phyloP scores from a whole-genome alignment of 2,329 filamentous ascomycete species.

The Venturiaceae sp. region DNA sequence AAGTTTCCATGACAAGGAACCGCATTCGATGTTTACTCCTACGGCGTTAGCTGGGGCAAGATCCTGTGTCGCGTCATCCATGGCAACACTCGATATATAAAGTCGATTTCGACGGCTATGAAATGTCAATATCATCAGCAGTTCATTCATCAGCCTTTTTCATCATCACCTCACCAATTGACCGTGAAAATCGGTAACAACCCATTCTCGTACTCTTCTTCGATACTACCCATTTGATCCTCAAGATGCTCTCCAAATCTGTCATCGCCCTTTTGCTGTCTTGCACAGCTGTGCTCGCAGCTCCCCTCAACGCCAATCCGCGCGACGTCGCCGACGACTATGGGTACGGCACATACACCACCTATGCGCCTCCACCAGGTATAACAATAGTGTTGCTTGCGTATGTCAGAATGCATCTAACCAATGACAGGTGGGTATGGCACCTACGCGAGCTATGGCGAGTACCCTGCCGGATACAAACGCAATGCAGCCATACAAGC shows the following conservation, averaged over 20 bases:
- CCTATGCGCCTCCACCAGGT: neutral
- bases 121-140: neutral
- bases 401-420: too few relatives aligned
- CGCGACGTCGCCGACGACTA: neutral
- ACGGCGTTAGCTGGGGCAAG: neutral
- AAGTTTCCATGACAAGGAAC: neutral
- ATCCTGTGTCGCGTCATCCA: neutral
- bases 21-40: neutral
- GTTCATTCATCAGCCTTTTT: neutral
- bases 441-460: neutral
- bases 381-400: neutral
- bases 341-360: neutral
- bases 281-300: neutral
- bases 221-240: neutral
- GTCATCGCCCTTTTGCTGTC: neutral
- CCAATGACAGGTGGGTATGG: neutral
- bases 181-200: neutral
- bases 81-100: neutral
- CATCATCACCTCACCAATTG: neutral
- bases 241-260: neutral
- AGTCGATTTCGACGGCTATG: neutral
- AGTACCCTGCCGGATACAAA: too few relatives aligned
- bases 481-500: neutral
- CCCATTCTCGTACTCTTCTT: neutral
- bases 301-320: neutral